Evolutionary conservation across 768 basidiomycete genomes (phyloP), one percentile per base, ranked within the genome.

Genomic region (Tephrocybe sp.): DNA sequence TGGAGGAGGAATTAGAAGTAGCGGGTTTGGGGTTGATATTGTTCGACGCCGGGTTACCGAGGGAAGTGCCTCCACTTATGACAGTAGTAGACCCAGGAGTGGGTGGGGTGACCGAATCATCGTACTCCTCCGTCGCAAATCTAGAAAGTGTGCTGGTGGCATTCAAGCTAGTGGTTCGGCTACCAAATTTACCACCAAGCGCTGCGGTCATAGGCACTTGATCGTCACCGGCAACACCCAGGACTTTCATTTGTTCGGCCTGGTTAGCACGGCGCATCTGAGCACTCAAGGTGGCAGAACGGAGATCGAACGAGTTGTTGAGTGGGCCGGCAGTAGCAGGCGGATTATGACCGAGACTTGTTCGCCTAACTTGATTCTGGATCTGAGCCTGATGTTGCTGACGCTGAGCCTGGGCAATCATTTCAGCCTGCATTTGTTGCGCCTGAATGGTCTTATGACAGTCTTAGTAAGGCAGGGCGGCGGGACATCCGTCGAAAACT

Each of bases 171-270:
- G 69, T 72, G 31, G 76, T 64, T 52, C 90, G 86, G 56, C 82
- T 76, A 25, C 88, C 89, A 52, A 88, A 90, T 54, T 83, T 82
- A 38, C 89, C 89, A 35, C 83, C 85, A 28, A 90, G 73, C 34
- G 83, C 77, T 39, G 91, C 89, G 24, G 89, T 87, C 90, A 90
- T 89, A 36, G 89, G 89, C 43, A 84, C 74, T 51, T 81, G 80
- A 35, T 86, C 84, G 38, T 84, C 81, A 44, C 54, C 58, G 54
- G 47, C 59, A 45, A 80, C 68, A 41, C 81, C 78, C 36, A 85
- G 85, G 31, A 83, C 70, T 41, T 78, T 78, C 36, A 85, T 73
- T 47, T 81, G 80, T 51, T 89, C 88, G 12, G 77, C 81, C 62
- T 88, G 88, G 57, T 73, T 82, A 47, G 79, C 76, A 54, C 87